These are phyloP conservation scores for Pseudomassariella vexata DNA, from an alignment of 2,329 filamentous ascomycete genomes.

Conservation along the genomic window DNA sequence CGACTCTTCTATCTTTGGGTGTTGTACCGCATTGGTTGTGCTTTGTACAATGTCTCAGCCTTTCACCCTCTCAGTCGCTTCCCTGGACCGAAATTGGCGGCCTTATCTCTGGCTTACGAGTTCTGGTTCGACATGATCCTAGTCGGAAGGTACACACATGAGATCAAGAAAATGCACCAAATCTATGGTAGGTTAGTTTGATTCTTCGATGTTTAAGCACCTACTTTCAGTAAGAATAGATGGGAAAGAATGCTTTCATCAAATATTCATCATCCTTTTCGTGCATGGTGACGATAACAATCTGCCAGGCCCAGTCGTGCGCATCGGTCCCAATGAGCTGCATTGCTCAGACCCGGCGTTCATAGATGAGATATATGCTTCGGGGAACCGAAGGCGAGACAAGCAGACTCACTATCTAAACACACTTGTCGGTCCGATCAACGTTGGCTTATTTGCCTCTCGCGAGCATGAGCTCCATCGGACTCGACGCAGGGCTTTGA, in stretches of 20 bases:
- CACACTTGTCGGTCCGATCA: background rate
- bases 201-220: background rate
- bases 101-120: constrained; percentile 13
- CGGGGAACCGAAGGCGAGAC: constrained; percentile 22
- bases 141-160: constrained; percentile 10
- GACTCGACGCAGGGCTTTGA: constrained; percentile 17
- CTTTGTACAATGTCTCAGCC: constrained; percentile 16
- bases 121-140: constrained; percentile 14
- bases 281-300: too few relatives aligned
- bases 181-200: constrained; percentile 12
- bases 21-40: constrained; percentile 8
- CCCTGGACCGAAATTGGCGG: constrained; percentile 15
- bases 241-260: background rate
- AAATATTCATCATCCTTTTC: background rate
- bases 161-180: constrained; percentile 16
- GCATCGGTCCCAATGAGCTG: constrained; percentile 16
- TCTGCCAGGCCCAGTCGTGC: constrained; percentile 9
- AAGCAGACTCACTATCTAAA: constrained; percentile 13
- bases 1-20: constrained; percentile 8
- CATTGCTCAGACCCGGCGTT: constrained; percentile 20
- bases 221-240: background rate
- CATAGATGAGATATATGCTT: constrained; percentile 31
- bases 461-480: constrained; percentile 21
- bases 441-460: constrained; percentile 15
- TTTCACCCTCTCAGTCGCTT: constrained; percentile 14